Evolutionary conservation across 768 basidiomycete genomes (phyloP).

Genomic region (Suillus hirtellus): DNA sequence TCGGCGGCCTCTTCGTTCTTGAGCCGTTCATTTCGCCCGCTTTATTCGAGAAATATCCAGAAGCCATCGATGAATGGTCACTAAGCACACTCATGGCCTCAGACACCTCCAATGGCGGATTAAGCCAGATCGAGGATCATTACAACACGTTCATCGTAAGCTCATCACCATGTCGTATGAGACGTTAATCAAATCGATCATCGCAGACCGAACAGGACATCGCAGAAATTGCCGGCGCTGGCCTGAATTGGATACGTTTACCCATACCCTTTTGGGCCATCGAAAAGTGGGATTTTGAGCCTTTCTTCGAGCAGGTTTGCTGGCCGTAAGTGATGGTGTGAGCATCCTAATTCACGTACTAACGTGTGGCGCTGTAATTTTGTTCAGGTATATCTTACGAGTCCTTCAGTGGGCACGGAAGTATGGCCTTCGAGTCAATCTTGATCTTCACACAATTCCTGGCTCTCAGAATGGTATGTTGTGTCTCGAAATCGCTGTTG

Average conservation of each 20-base stretch:
- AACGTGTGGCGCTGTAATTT: neutral
- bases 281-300: conserved; percentile 72
- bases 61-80: conserved; percentile 65
- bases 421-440: conserved; percentile 81
- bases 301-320: conserved; percentile 69
- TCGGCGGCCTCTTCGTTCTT: conserved; percentile 74
- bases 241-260: conserved; percentile 80
- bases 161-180: conserved; percentile 14
- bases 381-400: conserved; percentile 65
- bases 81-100: conserved; percentile 65
- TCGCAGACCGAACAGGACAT: conserved; percentile 84
- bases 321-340: conserved; percentile 59
- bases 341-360: conserved; percentile 6
- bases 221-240: conserved; percentile 85
- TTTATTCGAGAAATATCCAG: conserved; percentile 60
- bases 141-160: conserved; percentile 83
- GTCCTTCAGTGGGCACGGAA: conserved; percentile 84
- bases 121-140: conserved; percentile 69
- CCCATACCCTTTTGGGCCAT: conserved; percentile 89
- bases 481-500: neutral
- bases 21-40: conserved; percentile 79
- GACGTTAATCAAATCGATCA: neutral
- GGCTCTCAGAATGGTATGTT: conserved; percentile 72
- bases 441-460: conserved; percentile 80
- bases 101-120: conserved; percentile 59